Base-by-base conservation (phyloP, 345 rosid species). In the Salix arbutifolia region DNA sequence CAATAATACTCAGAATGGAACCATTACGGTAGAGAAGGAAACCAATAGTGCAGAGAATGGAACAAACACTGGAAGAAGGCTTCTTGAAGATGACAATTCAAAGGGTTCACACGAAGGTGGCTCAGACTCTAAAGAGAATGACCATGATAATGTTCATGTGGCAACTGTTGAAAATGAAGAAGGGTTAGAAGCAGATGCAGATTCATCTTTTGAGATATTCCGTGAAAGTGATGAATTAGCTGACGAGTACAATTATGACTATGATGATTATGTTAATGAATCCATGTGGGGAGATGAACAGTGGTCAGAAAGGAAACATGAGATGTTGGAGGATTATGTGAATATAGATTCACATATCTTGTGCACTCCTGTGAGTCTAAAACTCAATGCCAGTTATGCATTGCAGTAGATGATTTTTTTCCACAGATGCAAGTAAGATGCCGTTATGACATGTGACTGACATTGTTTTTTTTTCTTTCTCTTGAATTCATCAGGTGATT, bases 221-320 rank as follows among this genome's bases (percentile, higher is more conserved):
- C 97, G 96, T 76, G 98, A 92, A 69, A 86, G 65, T 81, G 97
- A 96, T 53, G 99, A 96, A 85, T 89, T 94, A 79, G 91, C 85
- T 71, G 98, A 94, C 81, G 99, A 94, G 81, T 90, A 96, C 75
- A 83, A 71, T 74, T 94, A 94, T 80, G 98, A 96, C 82, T 94
- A 96, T 84, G 97, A 96, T 81, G 99, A 96, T 82, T 88, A 89
- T 85, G 93, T 90, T 73, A 90, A 92, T 79, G 98, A 92, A 74
- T 68, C 85, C 73, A 83, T 88, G 97, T 96, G 98, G 99, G 96
- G 97, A 72, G 98, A 91, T 76, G 99, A 94, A 85, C 97, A 92
- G 76, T 96, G 97, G 97, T 87, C 83, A 46, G 99, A 96, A 87
- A 90, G 76, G 31, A 78, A 88, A 69, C 99, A 94, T 67, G 94